Conservation (phyloP, 257 asterid species). For the Solanum chmielewskii region DNA sequence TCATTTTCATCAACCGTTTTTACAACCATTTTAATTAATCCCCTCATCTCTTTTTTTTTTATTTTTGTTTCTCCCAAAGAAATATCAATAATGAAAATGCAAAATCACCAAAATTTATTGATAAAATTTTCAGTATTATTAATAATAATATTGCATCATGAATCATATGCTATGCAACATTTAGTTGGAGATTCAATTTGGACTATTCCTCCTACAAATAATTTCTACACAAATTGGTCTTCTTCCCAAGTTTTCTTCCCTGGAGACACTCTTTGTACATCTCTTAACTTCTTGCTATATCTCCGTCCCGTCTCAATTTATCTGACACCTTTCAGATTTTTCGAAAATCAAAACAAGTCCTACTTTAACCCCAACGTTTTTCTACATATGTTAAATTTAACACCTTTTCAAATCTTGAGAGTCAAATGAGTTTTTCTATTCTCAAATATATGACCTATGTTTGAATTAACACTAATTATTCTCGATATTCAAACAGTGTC, state of each 20-base stretch:
- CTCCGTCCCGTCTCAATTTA: background rate
- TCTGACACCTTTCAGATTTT: background rate
- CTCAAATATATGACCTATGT: background rate
- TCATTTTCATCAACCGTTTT: background rate
- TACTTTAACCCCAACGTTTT: background rate
- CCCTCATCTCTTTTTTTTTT: background rate
- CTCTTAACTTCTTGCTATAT: background rate
- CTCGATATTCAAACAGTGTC: background rate
- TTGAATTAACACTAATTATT: no score
- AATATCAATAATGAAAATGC: background rate
- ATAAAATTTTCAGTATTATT: background rate
- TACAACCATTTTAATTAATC: background rate
- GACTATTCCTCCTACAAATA: slow-evolving; percentile 47
- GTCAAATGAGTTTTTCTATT: background rate
- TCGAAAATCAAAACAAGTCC: background rate
- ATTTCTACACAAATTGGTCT: slow-evolving; percentile 64
- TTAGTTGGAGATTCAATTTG: slow-evolving; percentile 56
- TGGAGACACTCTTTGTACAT: slow-evolving; percentile 53
- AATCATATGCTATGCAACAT: slow-evolving; percentile 11
- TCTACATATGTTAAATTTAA: no score
- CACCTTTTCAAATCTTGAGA: background rate
- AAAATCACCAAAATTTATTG: background rate
- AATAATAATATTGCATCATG: background rate
- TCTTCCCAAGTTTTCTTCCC: slow-evolving; percentile 31
- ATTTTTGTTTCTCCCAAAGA: background rate